Evolutionary conservation across 352 stramenopile species (phyloP).

Genomic region (Globisporangium polare): DNA sequence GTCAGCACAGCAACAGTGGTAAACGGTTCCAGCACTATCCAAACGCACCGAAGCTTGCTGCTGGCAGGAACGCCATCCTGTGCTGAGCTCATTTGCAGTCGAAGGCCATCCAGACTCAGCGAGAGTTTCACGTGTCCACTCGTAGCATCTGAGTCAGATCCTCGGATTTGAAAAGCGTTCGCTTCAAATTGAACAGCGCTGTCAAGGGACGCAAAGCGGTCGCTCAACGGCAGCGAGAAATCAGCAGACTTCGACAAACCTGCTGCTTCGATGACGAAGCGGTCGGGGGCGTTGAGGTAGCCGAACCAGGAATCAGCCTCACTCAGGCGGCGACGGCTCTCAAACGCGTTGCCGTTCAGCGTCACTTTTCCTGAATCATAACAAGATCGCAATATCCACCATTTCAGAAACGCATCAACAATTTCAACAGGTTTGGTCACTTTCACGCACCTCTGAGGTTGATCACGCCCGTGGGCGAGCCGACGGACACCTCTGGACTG

Average conservation of each 20-base stretch:
- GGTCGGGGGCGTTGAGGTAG: conserved; percentile 32
- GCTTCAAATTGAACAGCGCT: conserved; percentile 20
- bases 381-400: no score
- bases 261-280: conserved; percentile 15
- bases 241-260: conserved; percentile 3
- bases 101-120: conserved; percentile 25
- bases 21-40: no score
- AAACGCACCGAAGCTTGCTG: conserved; percentile 15
- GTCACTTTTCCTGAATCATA: conserved; percentile 33
- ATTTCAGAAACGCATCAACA: no score
- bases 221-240: conserved; percentile 28
- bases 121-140: conserved; percentile 27
- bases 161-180: background rate
- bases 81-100: conserved; percentile 13
- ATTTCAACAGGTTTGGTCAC: no score
- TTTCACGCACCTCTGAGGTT: conserved; percentile 23
- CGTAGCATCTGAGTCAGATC: background rate
- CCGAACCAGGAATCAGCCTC: conserved; percentile 20
- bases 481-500: conserved; percentile 30
- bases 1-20: background rate
- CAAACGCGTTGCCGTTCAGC: conserved; percentile 46
- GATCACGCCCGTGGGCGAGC: conserved; percentile 26
- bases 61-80: background rate
- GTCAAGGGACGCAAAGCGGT: conserved; percentile 27
- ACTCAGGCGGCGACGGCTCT: conserved; percentile 26